Base-by-base conservation (phyloP, 208 protist genomes). In the Acanthamoeba castellanii region DNA sequence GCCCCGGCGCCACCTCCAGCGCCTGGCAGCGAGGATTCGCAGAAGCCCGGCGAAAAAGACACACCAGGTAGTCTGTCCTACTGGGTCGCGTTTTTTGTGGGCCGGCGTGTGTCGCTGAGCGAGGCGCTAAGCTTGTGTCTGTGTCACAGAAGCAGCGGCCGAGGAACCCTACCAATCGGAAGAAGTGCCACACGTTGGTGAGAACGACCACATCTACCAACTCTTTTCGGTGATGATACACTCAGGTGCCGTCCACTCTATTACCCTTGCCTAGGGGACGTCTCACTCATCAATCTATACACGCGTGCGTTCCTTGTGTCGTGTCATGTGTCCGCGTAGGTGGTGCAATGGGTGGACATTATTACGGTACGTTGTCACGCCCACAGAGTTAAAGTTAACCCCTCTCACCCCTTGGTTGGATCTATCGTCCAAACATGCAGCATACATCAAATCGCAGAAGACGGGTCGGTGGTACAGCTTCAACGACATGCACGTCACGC, bases 311-410 rank as follows among this genome's bases (percentile, higher is more conserved):
- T 9, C 37, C 37, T 0, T 37, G 37, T 37, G 37, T 3, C 1
- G 42, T 45, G 42, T 45, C 42, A 6, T 45, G 42, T 45, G 42
- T 45, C 42, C 0, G 7, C 70, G n/a, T 30, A 89, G 84, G 89
- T 50, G 89, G 89, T 45, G 95, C 95, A 8, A 76, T 95, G 47
- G 96, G 96, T 16, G 96, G 96, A 52, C 96, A 96, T 57, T 96
- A 96, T 93, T 97, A 96, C 37, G 92, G 89, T 93, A 59, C 47
- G 89, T 4, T 42, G 50, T 55, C 84, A 0, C 52, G 9, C 57
- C 47, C 30, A 37, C 55, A 14, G 20, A 30, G 7, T 32, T 32
- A 34, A 13, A 27, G 11, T 14, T 32, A 81, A 81, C n/a, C 20
- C 27, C 34, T 88, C 34, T 22, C 34, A 16, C 1, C 25, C 5